Conservation (phyloP, 176 grass and related monocot genomes). For the Coix lacrymajobi region DNA sequence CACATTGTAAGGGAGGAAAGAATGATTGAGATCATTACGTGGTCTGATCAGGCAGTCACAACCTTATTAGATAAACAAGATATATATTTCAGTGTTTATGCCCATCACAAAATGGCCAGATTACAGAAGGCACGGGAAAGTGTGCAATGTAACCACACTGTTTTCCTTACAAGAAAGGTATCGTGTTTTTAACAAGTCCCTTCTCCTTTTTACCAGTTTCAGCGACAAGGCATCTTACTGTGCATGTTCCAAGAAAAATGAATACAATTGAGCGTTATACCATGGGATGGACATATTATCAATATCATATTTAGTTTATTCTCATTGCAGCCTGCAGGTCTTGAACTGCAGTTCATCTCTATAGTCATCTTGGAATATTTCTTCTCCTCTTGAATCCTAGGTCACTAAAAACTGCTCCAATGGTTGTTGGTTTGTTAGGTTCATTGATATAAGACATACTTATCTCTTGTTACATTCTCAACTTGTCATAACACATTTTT, state of each 20-base stretch:
- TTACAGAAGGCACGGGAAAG: not conserved
- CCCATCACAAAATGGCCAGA: conserved; percentile 3
- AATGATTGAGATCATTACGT: not conserved
- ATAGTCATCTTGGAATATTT: not conserved
- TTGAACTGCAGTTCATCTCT: not conserved
- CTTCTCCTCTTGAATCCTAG: not conserved
- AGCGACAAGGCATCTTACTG: not conserved
- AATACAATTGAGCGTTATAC: not conserved
- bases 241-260: not conserved
- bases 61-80: not conserved
- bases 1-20: not conserved
- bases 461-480: not conserved
- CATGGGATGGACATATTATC: not conserved
- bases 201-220: not conserved
- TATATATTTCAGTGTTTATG: not conserved
- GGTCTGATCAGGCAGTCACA: not conserved
- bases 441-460: not conserved
- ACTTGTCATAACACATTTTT: not conserved
- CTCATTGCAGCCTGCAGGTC: conserved; percentile 6
- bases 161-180: not conserved
- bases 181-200: not conserved
- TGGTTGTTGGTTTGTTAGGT: not conserved
- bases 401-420: not conserved
- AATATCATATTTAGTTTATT: not conserved
- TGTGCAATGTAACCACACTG: not conserved